Evolutionary conservation across 202 grass and related monocot species (phyloP), one percentile per base, ranked within the genome.

Genomic region (Elaeis oleifera): DNA sequence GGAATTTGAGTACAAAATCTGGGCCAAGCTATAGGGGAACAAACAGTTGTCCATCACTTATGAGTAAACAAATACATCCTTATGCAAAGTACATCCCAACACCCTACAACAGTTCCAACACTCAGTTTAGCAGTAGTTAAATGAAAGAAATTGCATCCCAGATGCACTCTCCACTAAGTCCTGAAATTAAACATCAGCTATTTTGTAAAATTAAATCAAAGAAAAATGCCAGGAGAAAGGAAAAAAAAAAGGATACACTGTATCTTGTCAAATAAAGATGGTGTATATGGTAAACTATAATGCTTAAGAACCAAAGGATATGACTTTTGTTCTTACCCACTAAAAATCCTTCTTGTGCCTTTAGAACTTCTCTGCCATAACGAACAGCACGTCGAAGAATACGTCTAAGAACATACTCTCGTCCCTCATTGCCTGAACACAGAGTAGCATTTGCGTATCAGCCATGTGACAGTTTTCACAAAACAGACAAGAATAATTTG

Each of bases 381-480:
- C 90, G 87, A 75, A 97, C 94, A 48, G 84, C 94, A 20, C 94
- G 84, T 75, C 88, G 84, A 61, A 99, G 88, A 79, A 99, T 92
- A 56, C 94, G 84, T 74, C 94, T 86, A 21, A 99, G 84, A 68
- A 99, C 94, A 84, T 99, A 99, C 58, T 99, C 94, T 28, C 94
- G 76, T 54, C 94, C 94, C 64, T 99, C 94, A 61, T 99, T 99
- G 55, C 94, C 88, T 96, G 67, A 64, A 77, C 23, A 77, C 18
- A 0, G 58, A 26, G 24, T 11, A 50, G 13, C 11, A 36, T 13
- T 44, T 44, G 36, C 11, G 0, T 13, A 44, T 50, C 6, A 53
- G 23, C 11, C 20, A 16, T 67, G 21, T n/a, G 5, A 24, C 36
- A 13, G 36, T 13, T 2, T 44, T 44, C 36, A 44, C 36, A 44